Evolutionary conservation across 352 stramenopile genomes (phyloP), one percentile per base, ranked within the genome.

Genomic region (Pythium aphanidermatum): DNA sequence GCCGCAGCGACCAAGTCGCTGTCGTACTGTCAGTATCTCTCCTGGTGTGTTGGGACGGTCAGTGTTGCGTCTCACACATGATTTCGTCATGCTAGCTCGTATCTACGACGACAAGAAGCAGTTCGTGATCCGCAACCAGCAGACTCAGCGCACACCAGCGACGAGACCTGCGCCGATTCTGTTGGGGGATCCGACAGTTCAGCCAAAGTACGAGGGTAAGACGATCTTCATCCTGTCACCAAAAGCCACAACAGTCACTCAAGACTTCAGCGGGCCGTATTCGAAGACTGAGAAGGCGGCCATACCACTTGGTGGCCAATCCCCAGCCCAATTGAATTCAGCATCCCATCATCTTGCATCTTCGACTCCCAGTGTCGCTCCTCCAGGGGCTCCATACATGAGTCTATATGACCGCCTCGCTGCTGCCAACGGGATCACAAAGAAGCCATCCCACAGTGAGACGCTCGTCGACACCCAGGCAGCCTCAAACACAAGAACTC

Each of bases 81-180:
- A 2, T 19, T 29, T 32, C 7, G 17, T 32, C 16, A 4, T 59
- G 7, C 19, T 30, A 89, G 78, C 73, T 29, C 70, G 75, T 11
- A 60, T 90, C n/a, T 90, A 90, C 23, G 75, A 85, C 27, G 73
- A 87, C 38, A 90, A 85, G 46, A 87, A 90, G 38, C 64, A 85
- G 34, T 90, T 85, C 43, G 50, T 83, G 30, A 76, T 87, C 9
- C 64, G 63, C n/a, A 68, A 74, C 21, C 69, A 77, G 30, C 69
- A 79, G 26, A 68, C 46, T 13, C 57, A 63, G 9, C 44, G 55
- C 3, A 68, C 62, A n/a, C 57, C 61, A 24, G 73, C 63, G 14
- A 80, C 68, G 2, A 61, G 27, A 43, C 49, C 74, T 3, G 60
- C 59, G 5, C 44, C 64, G 12, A 51, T 77, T 13, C 38, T 82